Percentiles rank a stretch among this genome's conserved stretches.
Evolutionary conservation across 345 rosid genomes (phyloP).

Genomic region (Rubroshorea leprosula): DNA sequence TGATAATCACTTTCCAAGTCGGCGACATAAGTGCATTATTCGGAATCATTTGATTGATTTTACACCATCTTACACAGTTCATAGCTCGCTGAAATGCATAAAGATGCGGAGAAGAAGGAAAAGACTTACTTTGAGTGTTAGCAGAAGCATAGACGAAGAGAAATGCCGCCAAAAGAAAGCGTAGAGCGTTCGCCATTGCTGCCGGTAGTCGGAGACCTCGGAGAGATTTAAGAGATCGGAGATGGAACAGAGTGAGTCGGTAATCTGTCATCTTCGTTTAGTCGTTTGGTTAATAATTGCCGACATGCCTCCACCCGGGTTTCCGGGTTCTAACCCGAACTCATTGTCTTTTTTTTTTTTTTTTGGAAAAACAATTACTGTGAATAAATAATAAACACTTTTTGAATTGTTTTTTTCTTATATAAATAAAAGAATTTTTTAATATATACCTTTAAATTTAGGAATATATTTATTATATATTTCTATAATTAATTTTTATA

Average conservation of each 20-base stretch:
- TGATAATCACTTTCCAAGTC: neutral
- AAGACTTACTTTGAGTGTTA: conserved; percentile 28
- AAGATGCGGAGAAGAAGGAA: neutral
- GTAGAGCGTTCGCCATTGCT: conserved; percentile 21
- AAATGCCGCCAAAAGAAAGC: conserved; percentile 20
- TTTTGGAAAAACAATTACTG: no score
- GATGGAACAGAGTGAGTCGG: conserved; percentile 14
- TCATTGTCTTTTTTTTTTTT: no score
- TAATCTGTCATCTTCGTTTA: conserved; percentile 19
- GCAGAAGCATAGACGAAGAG: conserved; percentile 35
- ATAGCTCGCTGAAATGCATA: neutral
- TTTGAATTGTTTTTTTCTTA: neutral
- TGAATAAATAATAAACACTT: neutral
- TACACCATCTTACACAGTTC: neutral
- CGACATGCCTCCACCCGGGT: conserved; percentile 22
- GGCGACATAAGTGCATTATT: conserved; percentile 2
- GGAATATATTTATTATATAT: no score
- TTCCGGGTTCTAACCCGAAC: conserved; percentile 16
- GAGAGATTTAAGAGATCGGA: conserved; percentile 3
- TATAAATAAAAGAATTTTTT: no score
- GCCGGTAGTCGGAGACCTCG: neutral
- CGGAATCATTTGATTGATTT: neutral
- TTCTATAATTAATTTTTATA: no score
- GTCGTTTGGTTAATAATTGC: conserved; percentile 1
- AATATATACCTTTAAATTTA: no score